Conservation (phyloP, 495 filamentous ascomycete genomes). For the Aspergillus carlsbadensis region DNA sequence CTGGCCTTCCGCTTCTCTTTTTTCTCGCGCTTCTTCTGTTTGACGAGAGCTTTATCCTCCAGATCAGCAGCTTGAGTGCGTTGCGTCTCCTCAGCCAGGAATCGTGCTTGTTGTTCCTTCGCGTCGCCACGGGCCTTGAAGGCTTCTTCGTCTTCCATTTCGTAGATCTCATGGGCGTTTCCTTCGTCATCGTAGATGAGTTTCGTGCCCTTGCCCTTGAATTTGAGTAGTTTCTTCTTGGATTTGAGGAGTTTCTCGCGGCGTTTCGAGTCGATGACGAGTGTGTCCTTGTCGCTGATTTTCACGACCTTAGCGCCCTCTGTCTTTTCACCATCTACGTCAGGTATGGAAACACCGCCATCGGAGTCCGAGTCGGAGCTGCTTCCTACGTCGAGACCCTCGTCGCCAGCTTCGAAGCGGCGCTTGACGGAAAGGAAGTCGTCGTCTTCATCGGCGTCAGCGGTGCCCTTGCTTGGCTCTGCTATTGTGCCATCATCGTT, state of each 20-base stretch:
- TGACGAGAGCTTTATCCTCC: slow-evolving; percentile 75
- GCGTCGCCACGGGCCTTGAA: slow-evolving; percentile 74
- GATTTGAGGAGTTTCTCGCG: slow-evolving; percentile 89
- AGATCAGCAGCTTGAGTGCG: slow-evolving; percentile 76
- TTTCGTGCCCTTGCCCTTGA: slow-evolving; percentile 79
- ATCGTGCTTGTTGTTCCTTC: slow-evolving; percentile 69
- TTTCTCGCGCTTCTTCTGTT: slow-evolving; percentile 81
- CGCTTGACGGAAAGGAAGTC: slow-evolving; percentile 91
- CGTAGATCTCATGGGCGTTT: slow-evolving; percentile 76
- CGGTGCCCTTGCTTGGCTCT: slow-evolving; percentile 35
- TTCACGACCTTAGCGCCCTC: slow-evolving; percentile 38
- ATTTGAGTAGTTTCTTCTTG: slow-evolving; percentile 89
- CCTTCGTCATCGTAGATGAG: slow-evolving; percentile 93
- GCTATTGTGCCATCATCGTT: slow-evolving; percentile 57
- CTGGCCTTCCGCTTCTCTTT: slow-evolving; percentile 79
- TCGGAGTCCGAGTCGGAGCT: slow-evolving; percentile 23
- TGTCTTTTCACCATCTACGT: slow-evolving; percentile 5
- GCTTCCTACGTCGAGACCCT: slow-evolving; percentile 24
- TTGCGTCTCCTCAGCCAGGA: slow-evolving; percentile 69
- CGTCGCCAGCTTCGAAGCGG: slow-evolving; percentile 59
- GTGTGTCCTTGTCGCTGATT: slow-evolving; percentile 56
- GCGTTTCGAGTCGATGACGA: slow-evolving; percentile 88
- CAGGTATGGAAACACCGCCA: slow-evolving; percentile 8
- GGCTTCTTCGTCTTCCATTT: slow-evolving; percentile 76
- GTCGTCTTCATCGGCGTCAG: slow-evolving; percentile 61